Conservation (phyloP, 768 basidiomycete genomes). For the Imleria badia region DNA sequence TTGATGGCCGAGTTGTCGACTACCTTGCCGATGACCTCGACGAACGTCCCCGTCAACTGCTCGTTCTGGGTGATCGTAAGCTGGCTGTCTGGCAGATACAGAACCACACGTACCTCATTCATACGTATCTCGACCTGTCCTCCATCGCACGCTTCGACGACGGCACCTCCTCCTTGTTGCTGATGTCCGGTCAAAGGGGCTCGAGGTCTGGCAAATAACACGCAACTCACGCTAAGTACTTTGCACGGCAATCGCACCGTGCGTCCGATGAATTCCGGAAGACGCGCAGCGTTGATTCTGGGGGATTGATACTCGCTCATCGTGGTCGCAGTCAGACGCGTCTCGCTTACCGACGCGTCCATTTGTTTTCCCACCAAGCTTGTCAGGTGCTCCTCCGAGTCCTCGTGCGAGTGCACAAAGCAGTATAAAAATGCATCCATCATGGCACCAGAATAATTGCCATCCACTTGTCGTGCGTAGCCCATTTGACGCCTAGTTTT, state of each 20-base stretch:
- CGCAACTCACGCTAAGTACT: slow-evolving; percentile 47
- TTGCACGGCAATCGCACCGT: slow-evolving; percentile 64
- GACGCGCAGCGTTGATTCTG: slow-evolving; percentile 62
- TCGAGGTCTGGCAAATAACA: neutral
- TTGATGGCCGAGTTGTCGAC: slow-evolving; percentile 54
- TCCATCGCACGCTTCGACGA: slow-evolving; percentile 67
- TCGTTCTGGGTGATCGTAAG: slow-evolving; percentile 34
- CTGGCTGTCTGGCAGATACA: neutral
- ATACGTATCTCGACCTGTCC: slow-evolving; percentile 54
- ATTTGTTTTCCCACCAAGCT: slow-evolving; percentile 3
- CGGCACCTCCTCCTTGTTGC: slow-evolving; percentile 44
- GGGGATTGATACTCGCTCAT: slow-evolving; percentile 36
- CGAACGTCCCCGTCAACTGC: slow-evolving; percentile 49
- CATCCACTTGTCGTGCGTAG: too few relatives aligned
- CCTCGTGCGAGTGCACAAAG: neutral
- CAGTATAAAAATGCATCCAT: too few relatives aligned
- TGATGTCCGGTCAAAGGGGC: slow-evolving; percentile 13
- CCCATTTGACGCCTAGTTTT: too few relatives aligned
- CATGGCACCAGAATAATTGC: too few relatives aligned
- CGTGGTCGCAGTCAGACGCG: slow-evolving; percentile 5
- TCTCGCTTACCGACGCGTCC: slow-evolving; percentile 12
- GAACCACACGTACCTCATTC: slow-evolving; percentile 35
- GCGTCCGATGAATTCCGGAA: slow-evolving; percentile 50
- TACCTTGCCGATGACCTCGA: slow-evolving; percentile 70
- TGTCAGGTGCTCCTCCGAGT: neutral